Conservation (phyloP, 2,329 filamentous ascomycete species). For the Venturia pyrina region DNA sequence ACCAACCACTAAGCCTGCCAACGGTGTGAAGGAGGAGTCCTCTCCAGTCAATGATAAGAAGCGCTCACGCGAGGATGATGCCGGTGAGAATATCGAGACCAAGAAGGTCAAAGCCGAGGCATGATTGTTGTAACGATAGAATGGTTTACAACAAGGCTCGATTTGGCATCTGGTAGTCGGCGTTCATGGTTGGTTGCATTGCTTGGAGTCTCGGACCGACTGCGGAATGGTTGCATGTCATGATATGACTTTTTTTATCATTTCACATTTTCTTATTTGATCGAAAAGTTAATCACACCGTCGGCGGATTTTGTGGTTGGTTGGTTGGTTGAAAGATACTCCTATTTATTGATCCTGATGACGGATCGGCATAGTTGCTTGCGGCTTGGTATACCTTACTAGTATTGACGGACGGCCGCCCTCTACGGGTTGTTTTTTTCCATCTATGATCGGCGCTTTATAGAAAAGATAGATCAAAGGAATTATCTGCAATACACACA, state of each 20-base stretch:
- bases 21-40: conserved; percentile 9
- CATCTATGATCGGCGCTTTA: background rate
- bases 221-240: background rate
- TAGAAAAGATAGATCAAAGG: background rate
- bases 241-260: background rate
- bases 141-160: background rate
- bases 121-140: background rate
- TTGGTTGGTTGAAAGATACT: conserved; percentile 2
- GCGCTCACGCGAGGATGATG: conserved; percentile 15
- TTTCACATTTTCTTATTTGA: background rate
- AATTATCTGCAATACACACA: no score
- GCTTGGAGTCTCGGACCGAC: background rate
- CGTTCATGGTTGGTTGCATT: conserved; percentile 7
- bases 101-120: conserved; percentile 38
- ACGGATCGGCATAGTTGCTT: no score
- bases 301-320: background rate
- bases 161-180: background rate
- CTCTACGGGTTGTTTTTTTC: background rate
- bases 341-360: background rate
- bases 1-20: background rate
- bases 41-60: conserved; percentile 11
- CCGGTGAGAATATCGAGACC: conserved; percentile 25
- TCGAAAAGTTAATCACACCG: background rate
- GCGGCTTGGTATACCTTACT: no score
- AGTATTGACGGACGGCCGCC: no score